phyloP scores from a whole-genome alignment of 176 grass and related monocot genomes.

The Avena atlantica region DNA sequence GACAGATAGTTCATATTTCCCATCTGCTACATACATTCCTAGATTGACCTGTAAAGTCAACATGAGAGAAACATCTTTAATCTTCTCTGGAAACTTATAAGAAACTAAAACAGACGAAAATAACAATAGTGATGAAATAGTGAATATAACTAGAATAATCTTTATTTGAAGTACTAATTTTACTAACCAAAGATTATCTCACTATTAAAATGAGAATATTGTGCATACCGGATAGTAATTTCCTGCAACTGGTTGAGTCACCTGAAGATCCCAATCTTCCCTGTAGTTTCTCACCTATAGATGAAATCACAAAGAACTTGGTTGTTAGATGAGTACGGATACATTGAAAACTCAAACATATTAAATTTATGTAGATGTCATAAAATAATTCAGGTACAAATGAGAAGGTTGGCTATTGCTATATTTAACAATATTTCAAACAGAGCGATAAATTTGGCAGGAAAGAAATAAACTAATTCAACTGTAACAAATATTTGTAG shows the following conservation, averaged over 20 bases:
- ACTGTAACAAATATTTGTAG: not conserved
- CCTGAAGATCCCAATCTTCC: conserved; percentile 84
- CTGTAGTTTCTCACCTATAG: conserved; percentile 83
- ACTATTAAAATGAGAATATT: conserved; percentile 19
- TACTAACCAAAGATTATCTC: not conserved
- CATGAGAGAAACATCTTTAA: not conserved
- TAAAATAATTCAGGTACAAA: not conserved
- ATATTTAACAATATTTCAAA: not conserved
- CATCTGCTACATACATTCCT: conserved; percentile 74
- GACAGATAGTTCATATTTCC: conserved; percentile 77
- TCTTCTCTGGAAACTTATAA: conserved; percentile 3
- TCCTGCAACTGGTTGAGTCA: conserved; percentile 86
- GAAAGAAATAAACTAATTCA: not conserved
- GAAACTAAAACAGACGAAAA: not conserved
- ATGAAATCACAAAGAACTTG: conserved; percentile 34
- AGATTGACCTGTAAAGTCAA: conserved; percentile 71
- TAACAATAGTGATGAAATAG: not conserved
- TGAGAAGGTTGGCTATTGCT: not conserved
- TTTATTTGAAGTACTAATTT: not conserved
- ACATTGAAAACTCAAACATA: not conserved
- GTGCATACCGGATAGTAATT: conserved; percentile 89
- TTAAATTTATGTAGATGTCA: conserved; percentile 9
- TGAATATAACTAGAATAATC: not conserved
- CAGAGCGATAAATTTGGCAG: not conserved
- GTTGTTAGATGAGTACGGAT: conserved; percentile 5